Evolutionary conservation across 306 rosid species (phyloP), one percentile per base, ranked within the genome.

Genomic region (Prunus dulcis): DNA sequence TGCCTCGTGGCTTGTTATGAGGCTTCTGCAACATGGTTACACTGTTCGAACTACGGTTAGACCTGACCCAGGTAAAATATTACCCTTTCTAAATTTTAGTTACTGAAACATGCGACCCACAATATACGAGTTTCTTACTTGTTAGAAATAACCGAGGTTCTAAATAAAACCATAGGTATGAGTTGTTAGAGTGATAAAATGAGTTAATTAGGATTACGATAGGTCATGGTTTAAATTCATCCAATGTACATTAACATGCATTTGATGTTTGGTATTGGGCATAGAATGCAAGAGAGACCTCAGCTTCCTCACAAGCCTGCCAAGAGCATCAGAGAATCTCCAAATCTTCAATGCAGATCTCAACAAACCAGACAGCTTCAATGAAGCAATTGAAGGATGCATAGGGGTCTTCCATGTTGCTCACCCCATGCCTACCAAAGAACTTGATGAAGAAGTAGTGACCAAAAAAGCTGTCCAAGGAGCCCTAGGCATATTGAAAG

Each of bases 361-460:
- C 3, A 79, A 57, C 69, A 38, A 81, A 20, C 88, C 89, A 18
- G 89, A 81, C 15, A 90, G 90, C 61, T 90, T 86, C 73, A 47
- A 2, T 22, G 71, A 67, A 11, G 88, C 86, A 34, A 73, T 88
- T 61, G 86, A 83, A 85, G 92, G 92, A 9, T 90, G 89, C 75
- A 56, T 23, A 6, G 91, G 88, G 12, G 88, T 90, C 50, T 86
- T 90, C 78, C 95, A 86, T 67, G 80, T 86, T 25, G 91, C 95
- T 27, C 46, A 82, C 45, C 82, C 87, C 2, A 47, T 53, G 22
- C 38, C 30, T 28, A 23, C 15, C 46, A 80, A 7, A 6, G 90
- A 88, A 41, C 65, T 76, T 0, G 89, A 84, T 0, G 89, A 85
- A 22, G 89, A 90, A n/a, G 13, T 20, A 4, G 80, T 87, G 41